phyloP scores from a whole-genome alignment of 768 basidiomycete species.

The Fomitopsis serialis region DNA sequence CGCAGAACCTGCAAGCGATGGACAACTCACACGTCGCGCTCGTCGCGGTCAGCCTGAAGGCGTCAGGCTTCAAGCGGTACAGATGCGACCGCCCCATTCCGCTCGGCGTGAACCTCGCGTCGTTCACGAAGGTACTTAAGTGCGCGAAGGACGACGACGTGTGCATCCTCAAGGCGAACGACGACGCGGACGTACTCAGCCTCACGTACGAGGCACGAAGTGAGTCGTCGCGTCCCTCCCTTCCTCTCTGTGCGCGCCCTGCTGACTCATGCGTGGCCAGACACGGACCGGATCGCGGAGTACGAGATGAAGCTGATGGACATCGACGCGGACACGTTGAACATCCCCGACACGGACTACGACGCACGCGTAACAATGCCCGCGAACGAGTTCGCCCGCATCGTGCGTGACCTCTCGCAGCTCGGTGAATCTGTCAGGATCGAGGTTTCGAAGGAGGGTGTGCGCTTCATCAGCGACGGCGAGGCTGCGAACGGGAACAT shows the following conservation, averaged over 20 bases:
- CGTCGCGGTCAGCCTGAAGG: slow-evolving; percentile 79
- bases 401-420: slow-evolving; percentile 85
- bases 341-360: slow-evolving; percentile 96
- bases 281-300: slow-evolving; percentile 89
- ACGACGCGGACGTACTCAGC: slow-evolving; percentile 85
- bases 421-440: slow-evolving; percentile 94
- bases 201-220: slow-evolving; percentile 89
- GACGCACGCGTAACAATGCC: slow-evolving; percentile 89
- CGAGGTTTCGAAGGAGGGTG: slow-evolving; percentile 93
- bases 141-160: slow-evolving; percentile 96
- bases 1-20: slow-evolving; percentile 89
- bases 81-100: slow-evolving; percentile 96
- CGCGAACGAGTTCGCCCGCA: slow-evolving; percentile 81
- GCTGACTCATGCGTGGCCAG: slow-evolving; percentile 38
- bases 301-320: slow-evolving; percentile 99
- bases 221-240: slow-evolving; percentile 32
- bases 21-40: slow-evolving; percentile 99
- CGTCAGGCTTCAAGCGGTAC: slow-evolving; percentile 77
- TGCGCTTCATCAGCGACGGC: slow-evolving; percentile 88
- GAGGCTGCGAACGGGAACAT: slow-evolving; percentile 91
- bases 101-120: slow-evolving; percentile 79
- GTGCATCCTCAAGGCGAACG: slow-evolving; percentile 84
- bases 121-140: slow-evolving; percentile 91
- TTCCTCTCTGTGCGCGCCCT: too few species aligned
- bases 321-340: slow-evolving; percentile 91